phyloP scores from a whole-genome alignment of 2,329 filamentous ascomycete genomes.

The Nigrograna mackinnonii region DNA sequence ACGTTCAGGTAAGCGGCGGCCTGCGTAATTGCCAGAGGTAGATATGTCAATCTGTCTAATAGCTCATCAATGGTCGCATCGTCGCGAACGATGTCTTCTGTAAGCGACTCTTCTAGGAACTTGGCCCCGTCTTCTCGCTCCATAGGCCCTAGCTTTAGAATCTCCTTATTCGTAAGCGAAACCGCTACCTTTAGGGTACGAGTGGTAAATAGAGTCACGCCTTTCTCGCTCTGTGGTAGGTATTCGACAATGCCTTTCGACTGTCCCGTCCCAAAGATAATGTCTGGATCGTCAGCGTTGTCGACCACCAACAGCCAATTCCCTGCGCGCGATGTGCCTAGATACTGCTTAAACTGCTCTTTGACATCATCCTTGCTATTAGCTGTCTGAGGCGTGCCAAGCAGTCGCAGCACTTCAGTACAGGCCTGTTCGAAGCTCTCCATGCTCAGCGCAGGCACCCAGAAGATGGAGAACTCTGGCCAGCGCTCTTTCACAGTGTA shows the following conservation, averaged over 20 bases:
- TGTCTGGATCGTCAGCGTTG: conserved; percentile 44
- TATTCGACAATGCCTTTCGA: conserved; percentile 2
- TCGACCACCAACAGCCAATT: conserved; percentile 49
- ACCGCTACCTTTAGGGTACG: conserved; percentile 12
- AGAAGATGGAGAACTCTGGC: conserved; percentile 14
- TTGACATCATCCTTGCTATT: conserved; percentile 39
- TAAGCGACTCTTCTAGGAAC: conserved; percentile 8
- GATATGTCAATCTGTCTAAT: conserved; percentile 16
- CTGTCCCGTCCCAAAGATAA: conserved; percentile 22
- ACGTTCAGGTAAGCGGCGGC: conserved; percentile 2
- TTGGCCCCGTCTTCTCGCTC: conserved; percentile 5
- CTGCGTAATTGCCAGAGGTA: conserved; percentile 29
- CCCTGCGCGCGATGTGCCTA: conserved; percentile 24
- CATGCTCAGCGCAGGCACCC: conserved; percentile 9
- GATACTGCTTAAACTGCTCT: conserved; percentile 33
- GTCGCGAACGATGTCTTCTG: not conserved
- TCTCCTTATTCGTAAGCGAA: conserved; percentile 11
- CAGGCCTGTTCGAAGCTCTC: conserved; percentile 21
- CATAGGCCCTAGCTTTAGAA: conserved; percentile 8
- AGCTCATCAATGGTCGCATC: conserved; percentile 1
- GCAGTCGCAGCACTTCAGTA: conserved; percentile 3
- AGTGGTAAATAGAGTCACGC: conserved; percentile 12
- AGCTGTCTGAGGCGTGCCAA: conserved; percentile 5
- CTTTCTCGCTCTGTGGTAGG: conserved; percentile 13
- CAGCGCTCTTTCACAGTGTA: conserved; percentile 36